phyloP scores from a whole-genome alignment of 176 grass and related monocot genomes.

The Otatea glauca region DNA sequence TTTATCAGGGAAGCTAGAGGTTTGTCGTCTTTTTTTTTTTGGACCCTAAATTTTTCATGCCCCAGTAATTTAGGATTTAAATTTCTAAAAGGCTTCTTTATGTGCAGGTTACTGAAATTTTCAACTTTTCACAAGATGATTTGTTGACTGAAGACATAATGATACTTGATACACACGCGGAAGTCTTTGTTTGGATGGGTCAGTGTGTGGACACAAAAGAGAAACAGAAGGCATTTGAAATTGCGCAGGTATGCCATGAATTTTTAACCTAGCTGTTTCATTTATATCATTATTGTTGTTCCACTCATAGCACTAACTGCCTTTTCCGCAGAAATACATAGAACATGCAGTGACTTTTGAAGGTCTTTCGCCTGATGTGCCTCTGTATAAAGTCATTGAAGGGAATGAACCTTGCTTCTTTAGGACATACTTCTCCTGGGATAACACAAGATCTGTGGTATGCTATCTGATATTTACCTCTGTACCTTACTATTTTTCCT shows the following conservation, averaged over 20 bases:
- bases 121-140: conserved; percentile 98
- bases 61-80: conserved; percentile 18
- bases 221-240: conserved; percentile 80
- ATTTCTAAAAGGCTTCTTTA: conserved; percentile 30
- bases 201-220: conserved; percentile 79
- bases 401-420: conserved; percentile 94
- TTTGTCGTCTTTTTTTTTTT: conserved; percentile 44
- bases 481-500: conserved; percentile 8
- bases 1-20: conserved; percentile 82
- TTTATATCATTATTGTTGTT: conserved; percentile 27
- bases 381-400: conserved; percentile 84
- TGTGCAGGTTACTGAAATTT: conserved; percentile 76
- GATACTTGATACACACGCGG: conserved; percentile 76
- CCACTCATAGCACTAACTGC: conserved; percentile 29
- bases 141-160: conserved; percentile 89
- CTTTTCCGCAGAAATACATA: conserved; percentile 70
- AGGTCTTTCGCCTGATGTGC: conserved; percentile 71
- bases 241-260: conserved; percentile 63
- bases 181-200: conserved; percentile 95
- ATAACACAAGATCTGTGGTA: conserved; percentile 77
- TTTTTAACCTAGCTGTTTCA: conserved; percentile 34
- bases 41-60: conserved; percentile 10
- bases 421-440: conserved; percentile 92
- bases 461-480: conserved; percentile 33
- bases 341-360: conserved; percentile 68